Percentiles rank a stretch among this genome's conserved stretches.
Conservation (phyloP, 768 basidiomycete species). For the Xerocomus brunneocitrinus region DNA sequence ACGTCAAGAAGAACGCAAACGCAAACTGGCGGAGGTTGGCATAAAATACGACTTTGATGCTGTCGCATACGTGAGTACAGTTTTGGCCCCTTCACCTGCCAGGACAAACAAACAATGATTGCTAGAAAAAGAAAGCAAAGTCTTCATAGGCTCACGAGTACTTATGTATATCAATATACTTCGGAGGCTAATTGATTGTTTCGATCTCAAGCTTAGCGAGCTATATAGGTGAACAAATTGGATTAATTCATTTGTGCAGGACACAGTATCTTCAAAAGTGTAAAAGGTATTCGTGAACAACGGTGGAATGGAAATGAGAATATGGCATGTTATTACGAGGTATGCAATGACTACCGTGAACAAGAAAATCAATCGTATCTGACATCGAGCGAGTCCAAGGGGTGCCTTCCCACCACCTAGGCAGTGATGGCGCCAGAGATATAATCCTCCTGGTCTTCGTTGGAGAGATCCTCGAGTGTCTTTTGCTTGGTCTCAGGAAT, state of each 20-base stretch:
- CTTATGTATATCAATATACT: not conserved
- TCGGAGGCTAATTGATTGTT: not conserved
- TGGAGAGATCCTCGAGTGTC: constrained; percentile 68
- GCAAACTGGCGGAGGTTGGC: constrained; percentile 72
- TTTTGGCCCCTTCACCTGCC: not conserved
- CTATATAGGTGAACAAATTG: not conserved
- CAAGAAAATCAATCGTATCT: not conserved
- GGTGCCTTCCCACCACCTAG: constrained; percentile 2
- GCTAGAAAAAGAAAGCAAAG: constrained; percentile 36
- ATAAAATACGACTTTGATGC: constrained; percentile 83
- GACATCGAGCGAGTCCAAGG: not conserved
- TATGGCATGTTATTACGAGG: constrained; percentile 6
- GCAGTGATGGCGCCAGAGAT: constrained; percentile 28
- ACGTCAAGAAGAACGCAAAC: constrained; percentile 72
- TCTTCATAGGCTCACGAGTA: constrained; percentile 8
- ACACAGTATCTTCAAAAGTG: not conserved
- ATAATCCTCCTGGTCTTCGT: constrained; percentile 64
- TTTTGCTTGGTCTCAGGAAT: constrained; percentile 72
- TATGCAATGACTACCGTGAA: not conserved
- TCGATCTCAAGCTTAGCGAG: not conserved
- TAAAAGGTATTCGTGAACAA: not conserved
- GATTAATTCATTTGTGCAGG: not conserved
- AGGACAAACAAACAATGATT: not conserved
- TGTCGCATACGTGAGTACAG: constrained; percentile 73
- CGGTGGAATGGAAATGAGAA: not conserved